Evolutionary conservation across 768 basidiomycete genomes (phyloP), one percentile per base, ranked within the genome.

Genomic region (Rhodotorula diobovata): DNA sequence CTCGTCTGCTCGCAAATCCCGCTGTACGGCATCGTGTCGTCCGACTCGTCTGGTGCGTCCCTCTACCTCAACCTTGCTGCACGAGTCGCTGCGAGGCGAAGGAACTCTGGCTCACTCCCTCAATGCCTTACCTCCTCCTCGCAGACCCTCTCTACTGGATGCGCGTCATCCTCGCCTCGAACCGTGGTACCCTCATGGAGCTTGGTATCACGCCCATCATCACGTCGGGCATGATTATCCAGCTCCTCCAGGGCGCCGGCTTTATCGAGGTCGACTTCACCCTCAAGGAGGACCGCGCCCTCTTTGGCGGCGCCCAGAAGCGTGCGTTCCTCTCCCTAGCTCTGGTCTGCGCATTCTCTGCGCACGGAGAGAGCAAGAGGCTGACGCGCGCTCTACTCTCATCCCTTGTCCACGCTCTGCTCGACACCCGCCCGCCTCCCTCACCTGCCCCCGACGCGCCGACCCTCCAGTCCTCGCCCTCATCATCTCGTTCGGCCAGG

Each of bases 161-260:
- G 90, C 91, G 95, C 82, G 95, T 95, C 83, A 98, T 99, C 83
- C 87, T 99, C 71, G 95, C 96, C 34, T 96, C 93, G 14, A 98
- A 98, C 84, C 87, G 95, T 70, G 96, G 96, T 74, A 98, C 96
- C 2, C 88, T 98, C 72, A 99, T 99, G 96, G 96, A 99, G 82
- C 87, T 99, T 71, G 95, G 96, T 70, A 98, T 98, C 77, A 94
- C 88, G 39, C 96, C 96, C 51, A 96, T 98, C 79, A 87, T 98
- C 80, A 99, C 96, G 18, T 91, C 90, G 62, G 96, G 96, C 78
- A 98, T 97, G 95, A 99, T 97, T 81, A 98, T 99, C 91, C 96
- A 99, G 82, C 88, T 99, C 55, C 85, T 99, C 72, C 93, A 95
- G 28, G 96, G 96, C 66, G 95, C 96, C 51, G 97, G 93, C 81